phyloP scores from a whole-genome alignment of 148 eudicot genomes.

The Pouteria glomerata region DNA sequence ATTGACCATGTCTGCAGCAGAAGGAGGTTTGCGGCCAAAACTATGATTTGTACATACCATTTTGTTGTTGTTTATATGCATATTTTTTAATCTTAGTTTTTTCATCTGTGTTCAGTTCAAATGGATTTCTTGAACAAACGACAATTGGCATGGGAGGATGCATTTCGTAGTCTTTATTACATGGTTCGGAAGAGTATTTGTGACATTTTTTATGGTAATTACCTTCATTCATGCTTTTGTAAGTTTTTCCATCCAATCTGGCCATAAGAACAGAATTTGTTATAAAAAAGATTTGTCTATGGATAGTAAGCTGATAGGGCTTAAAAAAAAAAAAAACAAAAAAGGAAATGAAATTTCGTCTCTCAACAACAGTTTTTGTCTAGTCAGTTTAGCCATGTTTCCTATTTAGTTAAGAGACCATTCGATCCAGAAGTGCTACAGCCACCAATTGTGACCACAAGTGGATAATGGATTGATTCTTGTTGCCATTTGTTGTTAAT shows the following conservation, averaged over 20 bases:
- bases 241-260: neutral
- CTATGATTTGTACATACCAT: neutral
- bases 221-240: neutral
- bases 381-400: neutral
- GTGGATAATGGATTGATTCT: neutral
- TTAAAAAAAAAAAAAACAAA: neutral
- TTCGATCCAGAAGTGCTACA: neutral
- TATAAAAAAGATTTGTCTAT: neutral
- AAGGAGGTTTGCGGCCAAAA: conserved; percentile 51
- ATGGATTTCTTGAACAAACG: conserved; percentile 72
- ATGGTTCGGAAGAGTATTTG: conserved; percentile 72
- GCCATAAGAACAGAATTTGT: too few relatives aligned
- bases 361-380: neutral
- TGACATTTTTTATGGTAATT: conserved; percentile 79
- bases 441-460: neutral
- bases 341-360: too few relatives aligned
- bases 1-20: conserved; percentile 43
- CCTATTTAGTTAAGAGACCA: neutral
- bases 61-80: neutral
- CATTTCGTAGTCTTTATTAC: conserved; percentile 88
- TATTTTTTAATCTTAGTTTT: neutral
- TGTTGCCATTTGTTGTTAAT: neutral
- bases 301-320: neutral
- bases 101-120: conserved; percentile 41
- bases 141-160: conserved; percentile 87